Evolutionary conservation across 768 basidiomycete species (phyloP).

Genomic region (Calocera cornea): DNA sequence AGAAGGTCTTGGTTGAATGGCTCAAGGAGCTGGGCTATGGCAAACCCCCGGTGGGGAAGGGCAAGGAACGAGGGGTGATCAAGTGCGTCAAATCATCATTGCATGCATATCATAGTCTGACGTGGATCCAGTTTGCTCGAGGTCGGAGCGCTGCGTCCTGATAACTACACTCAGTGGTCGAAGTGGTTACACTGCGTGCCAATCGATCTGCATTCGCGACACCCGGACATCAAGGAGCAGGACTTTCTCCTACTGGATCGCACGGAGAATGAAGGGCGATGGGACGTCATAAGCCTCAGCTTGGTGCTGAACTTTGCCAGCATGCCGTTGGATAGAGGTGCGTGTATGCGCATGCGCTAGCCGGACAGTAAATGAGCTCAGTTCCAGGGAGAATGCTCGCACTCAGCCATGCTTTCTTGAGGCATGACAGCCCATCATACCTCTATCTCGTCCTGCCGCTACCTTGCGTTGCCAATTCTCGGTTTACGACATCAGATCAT

Average conservation of each 20-base stretch:
- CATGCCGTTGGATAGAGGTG: constrained; percentile 60
- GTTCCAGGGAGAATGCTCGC: constrained; percentile 54
- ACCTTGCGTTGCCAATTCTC: constrained; percentile 74
- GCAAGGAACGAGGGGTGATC: constrained; percentile 7
- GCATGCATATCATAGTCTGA: not conserved
- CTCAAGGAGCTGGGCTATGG: constrained; percentile 38
- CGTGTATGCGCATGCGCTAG: constrained; percentile 10
- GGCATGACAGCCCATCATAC: constrained; percentile 32
- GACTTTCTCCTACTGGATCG: constrained; percentile 62
- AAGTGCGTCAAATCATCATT: not conserved
- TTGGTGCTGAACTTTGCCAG: constrained; percentile 85
- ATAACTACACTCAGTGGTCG: constrained; percentile 55
- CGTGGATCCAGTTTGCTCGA: constrained; percentile 54
- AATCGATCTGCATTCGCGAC: constrained; percentile 74
- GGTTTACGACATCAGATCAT: constrained; percentile 55
- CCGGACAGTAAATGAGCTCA: not conserved
- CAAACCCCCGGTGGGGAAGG: constrained; percentile 16
- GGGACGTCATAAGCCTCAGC: constrained; percentile 75
- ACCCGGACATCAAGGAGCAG: constrained; percentile 70
- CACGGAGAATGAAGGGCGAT: constrained; percentile 37
- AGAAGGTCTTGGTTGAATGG: constrained; percentile 67
- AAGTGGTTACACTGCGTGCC: constrained; percentile 62
- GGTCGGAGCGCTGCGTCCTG: constrained; percentile 74
- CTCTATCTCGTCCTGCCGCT: constrained; percentile 69
- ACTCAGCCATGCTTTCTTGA: constrained; percentile 44